Percentiles rank a stretch among this genome's conserved stretches.
Evolutionary conservation across 2,329 filamentous ascomycete genomes (phyloP).

Genomic region (Didymella pinodella): DNA sequence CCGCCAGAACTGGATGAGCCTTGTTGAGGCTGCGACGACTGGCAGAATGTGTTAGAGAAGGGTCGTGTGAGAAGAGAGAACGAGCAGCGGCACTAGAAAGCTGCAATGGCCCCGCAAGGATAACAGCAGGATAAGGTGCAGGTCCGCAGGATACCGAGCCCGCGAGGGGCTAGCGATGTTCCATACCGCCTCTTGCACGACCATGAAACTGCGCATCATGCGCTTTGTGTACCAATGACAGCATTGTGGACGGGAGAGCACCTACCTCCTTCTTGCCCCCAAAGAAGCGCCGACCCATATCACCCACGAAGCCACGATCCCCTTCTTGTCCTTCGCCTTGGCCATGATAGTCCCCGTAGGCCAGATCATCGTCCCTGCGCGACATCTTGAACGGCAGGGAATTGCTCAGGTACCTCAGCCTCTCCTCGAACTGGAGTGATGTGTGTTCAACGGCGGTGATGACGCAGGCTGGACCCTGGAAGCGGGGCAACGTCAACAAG

Average conservation of each 20-base stretch:
- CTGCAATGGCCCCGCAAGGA: conserved; percentile 11
- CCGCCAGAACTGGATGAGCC: conserved; percentile 41
- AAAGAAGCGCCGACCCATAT: conserved; percentile 59
- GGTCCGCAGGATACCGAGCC: conserved; percentile 5
- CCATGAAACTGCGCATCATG: conserved; percentile 23
- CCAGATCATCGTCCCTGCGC: conserved; percentile 59
- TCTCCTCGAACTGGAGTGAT: not conserved
- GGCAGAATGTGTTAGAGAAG: conserved; percentile 19
- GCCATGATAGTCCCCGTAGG: conserved; percentile 62
- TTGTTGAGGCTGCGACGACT: conserved; percentile 39
- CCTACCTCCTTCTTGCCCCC: conserved; percentile 46
- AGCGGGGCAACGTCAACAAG: conserved; percentile 19
- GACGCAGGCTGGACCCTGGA: conserved; percentile 13
- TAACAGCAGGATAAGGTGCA: conserved; percentile 19
- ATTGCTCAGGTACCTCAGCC: not conserved
- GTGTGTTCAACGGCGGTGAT: conserved; percentile 12
- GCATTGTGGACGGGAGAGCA: conserved; percentile 28
- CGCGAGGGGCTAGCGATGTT: conserved; percentile 24
- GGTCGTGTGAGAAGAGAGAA: conserved; percentile 18
- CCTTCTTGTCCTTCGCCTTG: conserved; percentile 52
- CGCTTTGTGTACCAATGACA: conserved; percentile 25
- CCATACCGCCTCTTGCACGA: conserved; percentile 22
- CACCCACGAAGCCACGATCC: conserved; percentile 61
- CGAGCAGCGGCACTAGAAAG: conserved; percentile 6
- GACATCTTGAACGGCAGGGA: conserved; percentile 34